phyloP scores from a whole-genome alignment of 257 asterid species.

The Capsicum chinense region DNA sequence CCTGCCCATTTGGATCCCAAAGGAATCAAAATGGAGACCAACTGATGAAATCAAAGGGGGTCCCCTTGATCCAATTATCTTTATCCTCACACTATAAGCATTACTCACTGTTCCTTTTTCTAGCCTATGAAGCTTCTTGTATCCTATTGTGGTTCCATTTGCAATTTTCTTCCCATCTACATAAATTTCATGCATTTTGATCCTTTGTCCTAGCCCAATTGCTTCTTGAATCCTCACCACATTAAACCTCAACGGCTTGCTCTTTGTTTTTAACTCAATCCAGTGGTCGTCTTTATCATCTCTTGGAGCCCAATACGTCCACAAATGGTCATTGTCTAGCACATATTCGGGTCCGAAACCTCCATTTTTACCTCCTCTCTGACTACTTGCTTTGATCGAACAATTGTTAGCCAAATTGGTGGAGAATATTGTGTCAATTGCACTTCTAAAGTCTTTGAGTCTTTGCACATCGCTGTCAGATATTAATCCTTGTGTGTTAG shows the following conservation, averaged over 20 bases:
- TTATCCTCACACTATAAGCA: conserved; percentile 58
- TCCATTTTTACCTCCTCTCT: conserved; percentile 59
- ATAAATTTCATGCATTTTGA: conserved; percentile 59
- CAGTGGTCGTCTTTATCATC: conserved; percentile 52
- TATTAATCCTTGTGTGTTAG: conserved; percentile 75
- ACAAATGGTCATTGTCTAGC: conserved; percentile 70
- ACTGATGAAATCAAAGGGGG: conserved; percentile 77
- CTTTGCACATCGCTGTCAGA: conserved; percentile 63
- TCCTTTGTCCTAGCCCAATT: conserved; percentile 82
- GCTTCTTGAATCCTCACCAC: conserved; percentile 93
- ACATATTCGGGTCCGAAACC: conserved; percentile 65
- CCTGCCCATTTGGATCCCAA: conserved; percentile 59
- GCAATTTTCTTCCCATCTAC: conserved; percentile 60
- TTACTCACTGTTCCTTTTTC: conserved; percentile 51
- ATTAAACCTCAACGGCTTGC: conserved; percentile 56
- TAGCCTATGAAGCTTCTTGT: conserved; percentile 85
- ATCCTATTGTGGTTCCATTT: conserved; percentile 76
- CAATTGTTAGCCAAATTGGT: conserved; percentile 57
- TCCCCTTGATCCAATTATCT: conserved; percentile 67
- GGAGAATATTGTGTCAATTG: conserved; percentile 63
- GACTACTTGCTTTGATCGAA: conserved; percentile 58
- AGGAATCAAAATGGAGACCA: conserved; percentile 89
- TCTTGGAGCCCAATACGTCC: conserved; percentile 90
- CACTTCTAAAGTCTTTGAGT: conserved; percentile 62
- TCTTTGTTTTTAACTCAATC: conserved; percentile 61